These are phyloP conservation scores for Linum usitatissimum DNA, from an alignment of 345 rosid species.

Conservation along the genomic window DNA sequence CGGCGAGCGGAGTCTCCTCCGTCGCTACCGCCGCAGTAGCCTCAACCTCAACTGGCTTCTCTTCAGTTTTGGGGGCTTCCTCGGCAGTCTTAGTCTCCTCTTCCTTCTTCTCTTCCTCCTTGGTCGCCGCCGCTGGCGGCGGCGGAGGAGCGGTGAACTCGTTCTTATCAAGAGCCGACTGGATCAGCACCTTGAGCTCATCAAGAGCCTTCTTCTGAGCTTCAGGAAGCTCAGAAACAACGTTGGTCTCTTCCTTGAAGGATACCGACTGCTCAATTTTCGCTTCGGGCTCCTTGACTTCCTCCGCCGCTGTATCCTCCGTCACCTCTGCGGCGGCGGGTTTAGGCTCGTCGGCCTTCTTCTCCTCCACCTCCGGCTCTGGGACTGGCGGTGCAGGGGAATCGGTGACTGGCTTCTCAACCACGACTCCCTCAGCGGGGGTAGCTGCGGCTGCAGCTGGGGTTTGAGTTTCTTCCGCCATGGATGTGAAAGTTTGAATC, in stretches of 20 bases:
- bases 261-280: slow-evolving; percentile 10
- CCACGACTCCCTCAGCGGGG: neutral
- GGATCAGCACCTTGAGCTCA: slow-evolving; percentile 18
- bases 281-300: slow-evolving; percentile 4
- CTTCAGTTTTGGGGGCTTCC: neutral
- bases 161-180: slow-evolving; percentile 19
- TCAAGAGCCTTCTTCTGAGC: slow-evolving; percentile 21
- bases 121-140: neutral
- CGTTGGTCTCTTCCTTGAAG: slow-evolving; percentile 21
- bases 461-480: slow-evolving; percentile 1
- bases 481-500: neutral
- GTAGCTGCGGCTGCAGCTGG: neutral
- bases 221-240: slow-evolving; percentile 18
- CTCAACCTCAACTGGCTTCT: neutral
- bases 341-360: neutral
- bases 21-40: neutral
- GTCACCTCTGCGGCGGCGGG: neutral
- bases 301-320: neutral
- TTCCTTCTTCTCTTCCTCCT: slow-evolving; percentile 15
- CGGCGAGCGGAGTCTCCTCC: too few species aligned
- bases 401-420: neutral
- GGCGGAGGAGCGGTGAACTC: slow-evolving; percentile 19
- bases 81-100: neutral
- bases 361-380: slow-evolving; percentile 1
- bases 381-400: neutral